A percentile compares a stretch with the other conserved stretches of the same genome.
Evolutionary conservation across 2,329 filamentous ascomycete species (phyloP).

Genomic region (Aureobasidium zeae): DNA sequence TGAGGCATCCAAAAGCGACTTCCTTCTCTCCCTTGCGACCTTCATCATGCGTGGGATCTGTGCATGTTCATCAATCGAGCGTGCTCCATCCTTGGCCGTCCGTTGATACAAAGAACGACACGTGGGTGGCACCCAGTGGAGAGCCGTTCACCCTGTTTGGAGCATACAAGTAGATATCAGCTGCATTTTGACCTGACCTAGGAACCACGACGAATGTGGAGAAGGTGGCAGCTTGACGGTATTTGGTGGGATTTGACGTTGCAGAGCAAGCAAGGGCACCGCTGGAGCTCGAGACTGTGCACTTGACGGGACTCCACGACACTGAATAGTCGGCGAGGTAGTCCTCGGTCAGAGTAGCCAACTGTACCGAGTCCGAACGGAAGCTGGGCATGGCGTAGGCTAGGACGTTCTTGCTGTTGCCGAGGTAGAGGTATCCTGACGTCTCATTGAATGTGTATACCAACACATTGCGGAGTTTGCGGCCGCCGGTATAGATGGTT

Average conservation of each 20-base stretch:
- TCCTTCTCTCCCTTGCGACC: too few species aligned
- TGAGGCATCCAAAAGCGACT: too few species aligned
- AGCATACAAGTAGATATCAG: background rate
- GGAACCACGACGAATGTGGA: background rate
- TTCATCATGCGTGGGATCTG: too few species aligned
- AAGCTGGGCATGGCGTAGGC: background rate
- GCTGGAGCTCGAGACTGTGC: background rate
- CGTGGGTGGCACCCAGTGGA: background rate
- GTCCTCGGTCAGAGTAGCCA: background rate
- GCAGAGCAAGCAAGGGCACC: background rate
- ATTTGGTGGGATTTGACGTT: background rate
- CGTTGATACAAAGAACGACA: too few species aligned
- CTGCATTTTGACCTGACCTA: background rate
- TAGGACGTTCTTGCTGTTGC: background rate
- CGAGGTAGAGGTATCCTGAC: constrained; percentile 1
- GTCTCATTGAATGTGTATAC: constrained; percentile 1
- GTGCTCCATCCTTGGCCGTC: too few species aligned
- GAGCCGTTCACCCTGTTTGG: background rate
- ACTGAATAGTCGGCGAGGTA: background rate
- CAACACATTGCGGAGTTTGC: background rate
- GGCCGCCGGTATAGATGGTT: background rate
- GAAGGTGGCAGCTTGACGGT: background rate
- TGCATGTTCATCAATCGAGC: too few species aligned
- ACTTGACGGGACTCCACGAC: background rate
- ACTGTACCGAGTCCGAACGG: background rate